Conservation (phyloP, 2,329 filamentous ascomycete genomes). For the Epichloe bromicola region DNA sequence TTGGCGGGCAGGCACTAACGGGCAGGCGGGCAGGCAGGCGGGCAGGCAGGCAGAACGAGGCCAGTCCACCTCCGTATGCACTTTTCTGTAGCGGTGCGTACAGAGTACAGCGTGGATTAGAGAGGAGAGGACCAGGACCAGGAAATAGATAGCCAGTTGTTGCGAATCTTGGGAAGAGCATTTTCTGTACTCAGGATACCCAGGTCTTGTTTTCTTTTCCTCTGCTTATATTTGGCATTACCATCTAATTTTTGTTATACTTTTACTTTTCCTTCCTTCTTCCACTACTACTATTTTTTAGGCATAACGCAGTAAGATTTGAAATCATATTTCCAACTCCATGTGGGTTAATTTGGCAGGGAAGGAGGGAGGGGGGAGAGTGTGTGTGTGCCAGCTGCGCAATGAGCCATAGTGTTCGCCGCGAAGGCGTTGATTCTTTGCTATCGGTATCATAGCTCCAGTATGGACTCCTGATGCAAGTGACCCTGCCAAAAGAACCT, state of each 20-base stretch:
- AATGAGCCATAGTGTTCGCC: neutral
- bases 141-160: neutral
- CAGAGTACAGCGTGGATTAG: neutral
- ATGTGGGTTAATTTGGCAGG: neutral
- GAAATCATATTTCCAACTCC: neutral
- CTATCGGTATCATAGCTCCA: too few species aligned
- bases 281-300: neutral
- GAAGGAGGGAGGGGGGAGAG: neutral
- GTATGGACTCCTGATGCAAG: too few species aligned
- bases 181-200: slow-evolving; percentile 3
- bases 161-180: neutral
- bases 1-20: neutral
- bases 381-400: neutral
- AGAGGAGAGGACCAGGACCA: neutral
- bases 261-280: neutral
- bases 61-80: neutral
- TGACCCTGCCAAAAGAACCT: too few species aligned
- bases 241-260: neutral
- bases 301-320: neutral
- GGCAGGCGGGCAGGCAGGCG: neutral
- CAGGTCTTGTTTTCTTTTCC: neutral
- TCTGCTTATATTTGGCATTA: neutral
- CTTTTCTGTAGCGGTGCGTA: neutral
- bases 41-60: neutral
- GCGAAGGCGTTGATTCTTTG: neutral